phyloP scores from a whole-genome alignment of 73 alveolate genomes.

The Paramecium sonneborni region DNA sequence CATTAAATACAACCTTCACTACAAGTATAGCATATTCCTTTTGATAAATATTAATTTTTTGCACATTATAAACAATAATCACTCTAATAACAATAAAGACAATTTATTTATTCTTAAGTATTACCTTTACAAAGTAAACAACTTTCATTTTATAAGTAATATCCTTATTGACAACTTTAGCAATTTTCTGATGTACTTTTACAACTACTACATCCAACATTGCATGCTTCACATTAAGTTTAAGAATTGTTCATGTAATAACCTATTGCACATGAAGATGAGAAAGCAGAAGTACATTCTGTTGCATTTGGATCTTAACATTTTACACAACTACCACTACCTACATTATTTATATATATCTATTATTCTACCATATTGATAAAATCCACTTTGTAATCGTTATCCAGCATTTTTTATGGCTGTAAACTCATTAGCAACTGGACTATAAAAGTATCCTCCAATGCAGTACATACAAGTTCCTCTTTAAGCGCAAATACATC shows the following conservation, averaged over 20 bases:
- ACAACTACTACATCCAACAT: neutral
- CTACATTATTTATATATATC: neutral
- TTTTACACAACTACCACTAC: neutral
- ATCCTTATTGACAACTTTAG: neutral
- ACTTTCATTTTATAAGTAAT: neutral
- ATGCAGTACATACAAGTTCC: neutral
- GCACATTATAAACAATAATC: neutral
- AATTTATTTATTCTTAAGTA: neutral
- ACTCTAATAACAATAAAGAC: neutral
- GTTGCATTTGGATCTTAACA: neutral
- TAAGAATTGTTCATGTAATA: neutral
- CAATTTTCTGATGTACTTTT: neutral
- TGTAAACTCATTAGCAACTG: neutral
- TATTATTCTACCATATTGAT: conserved; percentile 12
- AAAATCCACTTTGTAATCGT: neutral
- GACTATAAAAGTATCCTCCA: neutral
- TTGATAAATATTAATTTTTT: neutral
- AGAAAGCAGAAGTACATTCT: neutral
- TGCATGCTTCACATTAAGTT: neutral
- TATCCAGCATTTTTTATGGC: neutral
- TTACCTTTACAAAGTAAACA: neutral
- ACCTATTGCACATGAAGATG: neutral
- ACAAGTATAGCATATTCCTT: neutral
- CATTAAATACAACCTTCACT: neutral
- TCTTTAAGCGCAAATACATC: neutral